These are phyloP conservation scores for Leptodontidium sp. DNA, from an alignment of 2,329 filamentous ascomycete species.

Conservation along the genomic window DNA sequence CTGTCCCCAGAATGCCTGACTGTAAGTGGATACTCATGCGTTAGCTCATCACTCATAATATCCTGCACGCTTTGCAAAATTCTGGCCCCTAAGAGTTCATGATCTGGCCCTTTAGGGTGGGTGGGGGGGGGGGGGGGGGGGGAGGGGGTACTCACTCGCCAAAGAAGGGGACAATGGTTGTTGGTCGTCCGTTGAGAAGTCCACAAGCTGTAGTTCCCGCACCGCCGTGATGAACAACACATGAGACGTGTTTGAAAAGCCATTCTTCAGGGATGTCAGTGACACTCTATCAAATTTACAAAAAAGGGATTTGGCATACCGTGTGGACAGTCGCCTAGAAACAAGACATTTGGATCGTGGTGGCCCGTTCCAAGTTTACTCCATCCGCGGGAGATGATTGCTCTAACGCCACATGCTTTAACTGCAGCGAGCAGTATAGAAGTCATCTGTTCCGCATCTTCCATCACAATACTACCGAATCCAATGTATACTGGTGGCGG, in stretches of 20 bases:
- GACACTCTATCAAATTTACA: slow-evolving; percentile 8
- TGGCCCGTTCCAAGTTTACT: slow-evolving; percentile 53
- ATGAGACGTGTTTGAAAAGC: slow-evolving; percentile 47
- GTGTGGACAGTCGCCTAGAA: slow-evolving; percentile 60
- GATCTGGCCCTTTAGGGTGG: too few relatives aligned
- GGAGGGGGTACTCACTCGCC: slow-evolving; percentile 43
- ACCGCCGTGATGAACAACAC: slow-evolving; percentile 22
- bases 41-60: background rate
- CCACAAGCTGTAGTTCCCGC: slow-evolving; percentile 46
- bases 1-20: slow-evolving; percentile 79
- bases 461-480: slow-evolving; percentile 64
- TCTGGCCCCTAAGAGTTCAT: too few relatives aligned
- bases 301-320: slow-evolving; percentile 47
- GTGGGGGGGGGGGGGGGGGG: too few relatives aligned
- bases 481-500: slow-evolving; percentile 62
- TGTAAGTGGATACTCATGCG: slow-evolving; percentile 17
- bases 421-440: slow-evolving; percentile 58
- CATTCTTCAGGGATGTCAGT: slow-evolving; percentile 39
- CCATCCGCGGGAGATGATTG: slow-evolving; percentile 64
- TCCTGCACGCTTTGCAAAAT: too few relatives aligned
- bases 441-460: slow-evolving; percentile 56
- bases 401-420: slow-evolving; percentile 55
- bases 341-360: slow-evolving; percentile 51
- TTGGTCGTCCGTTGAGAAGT: slow-evolving; percentile 48
- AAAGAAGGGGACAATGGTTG: slow-evolving; percentile 52